Percentiles rank a stretch among this genome's conserved stretches.
Evolutionary conservation across 768 basidiomycete species (phyloP).

Genomic region (Candolleomyces efflorescens): DNA sequence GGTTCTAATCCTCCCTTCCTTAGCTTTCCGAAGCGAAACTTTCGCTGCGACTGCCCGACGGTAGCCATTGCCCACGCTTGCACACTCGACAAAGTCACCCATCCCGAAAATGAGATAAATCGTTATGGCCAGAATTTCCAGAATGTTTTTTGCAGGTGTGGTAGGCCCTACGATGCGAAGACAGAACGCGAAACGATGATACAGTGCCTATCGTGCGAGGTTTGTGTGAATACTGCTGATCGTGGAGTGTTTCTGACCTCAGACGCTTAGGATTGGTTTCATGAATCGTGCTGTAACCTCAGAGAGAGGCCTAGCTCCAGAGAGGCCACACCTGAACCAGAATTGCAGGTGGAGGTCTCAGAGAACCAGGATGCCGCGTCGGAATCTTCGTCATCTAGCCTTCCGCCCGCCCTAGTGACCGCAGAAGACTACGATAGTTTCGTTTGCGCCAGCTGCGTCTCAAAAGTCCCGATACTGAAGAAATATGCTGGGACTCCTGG

Average conservation of each 20-base stretch:
- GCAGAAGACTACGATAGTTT: constrained; percentile 72
- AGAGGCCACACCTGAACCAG: constrained; percentile 30
- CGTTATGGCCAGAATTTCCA: constrained; percentile 72
- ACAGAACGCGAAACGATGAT: constrained; percentile 84
- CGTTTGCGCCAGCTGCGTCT: constrained; percentile 69
- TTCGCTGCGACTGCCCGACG: constrained; percentile 86
- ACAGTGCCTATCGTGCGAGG: constrained; percentile 83
- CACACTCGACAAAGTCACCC: constrained; percentile 50
- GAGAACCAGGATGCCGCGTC: constrained; percentile 47
- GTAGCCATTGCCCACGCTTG: constrained; percentile 54
- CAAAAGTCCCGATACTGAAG: constrained; percentile 44
- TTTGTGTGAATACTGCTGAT: constrained; percentile 30
- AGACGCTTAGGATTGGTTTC: constrained; percentile 76
- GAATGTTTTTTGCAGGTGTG: constrained; percentile 72
- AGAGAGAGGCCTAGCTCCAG: constrained; percentile 58
- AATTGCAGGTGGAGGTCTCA: constrained; percentile 10
- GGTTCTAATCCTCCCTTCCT: constrained; percentile 5
- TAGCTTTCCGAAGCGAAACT: constrained; percentile 76
- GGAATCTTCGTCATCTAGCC: constrained; percentile 56
- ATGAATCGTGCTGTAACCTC: constrained; percentile 84
- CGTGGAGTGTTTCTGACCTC: not conserved
- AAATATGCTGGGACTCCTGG: constrained; percentile 68
- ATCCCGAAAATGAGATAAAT: constrained; percentile 58
- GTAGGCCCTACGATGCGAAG: constrained; percentile 63
- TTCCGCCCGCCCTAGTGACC: constrained; percentile 65